Conservation (phyloP, 345 rosid genomes). For the Eucalyptus regnans region DNA sequence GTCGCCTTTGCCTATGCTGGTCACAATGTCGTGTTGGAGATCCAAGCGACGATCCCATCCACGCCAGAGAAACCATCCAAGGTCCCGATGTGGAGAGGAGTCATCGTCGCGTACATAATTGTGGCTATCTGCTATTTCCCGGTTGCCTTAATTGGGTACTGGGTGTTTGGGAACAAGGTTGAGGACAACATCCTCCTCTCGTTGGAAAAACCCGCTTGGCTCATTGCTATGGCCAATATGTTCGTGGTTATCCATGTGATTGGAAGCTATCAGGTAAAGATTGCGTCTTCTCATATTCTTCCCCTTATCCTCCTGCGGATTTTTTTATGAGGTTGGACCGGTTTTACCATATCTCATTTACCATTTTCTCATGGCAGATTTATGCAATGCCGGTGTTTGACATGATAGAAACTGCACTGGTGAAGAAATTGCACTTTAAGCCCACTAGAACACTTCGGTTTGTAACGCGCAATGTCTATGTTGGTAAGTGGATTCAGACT, state of each 20-base stretch:
- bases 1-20: slow-evolving; percentile 81
- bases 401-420: slow-evolving; percentile 18
- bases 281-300: neutral
- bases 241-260: slow-evolving; percentile 75
- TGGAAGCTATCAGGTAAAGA: slow-evolving; percentile 65
- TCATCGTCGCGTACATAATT: slow-evolving; percentile 49
- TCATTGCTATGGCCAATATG: slow-evolving; percentile 53
- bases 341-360: neutral
- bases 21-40: slow-evolving; percentile 69
- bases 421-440: slow-evolving; percentile 13
- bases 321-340: neutral
- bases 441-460: slow-evolving; percentile 10
- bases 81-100: slow-evolving; percentile 71
- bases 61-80: slow-evolving; percentile 72
- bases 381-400: slow-evolving; percentile 30
- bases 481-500: slow-evolving; percentile 5
- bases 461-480: slow-evolving; percentile 7
- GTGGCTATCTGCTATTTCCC: slow-evolving; percentile 80
- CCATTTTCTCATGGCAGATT: neutral
- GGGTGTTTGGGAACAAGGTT: slow-evolving; percentile 45
- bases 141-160: slow-evolving; percentile 54
- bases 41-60: slow-evolving; percentile 80
- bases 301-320: neutral
- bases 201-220: slow-evolving; percentile 55
- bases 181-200: slow-evolving; percentile 44